Base-by-base conservation (phyloP, 2,329 filamentous ascomycete genomes). In the Trichothecium roseum region DNA sequence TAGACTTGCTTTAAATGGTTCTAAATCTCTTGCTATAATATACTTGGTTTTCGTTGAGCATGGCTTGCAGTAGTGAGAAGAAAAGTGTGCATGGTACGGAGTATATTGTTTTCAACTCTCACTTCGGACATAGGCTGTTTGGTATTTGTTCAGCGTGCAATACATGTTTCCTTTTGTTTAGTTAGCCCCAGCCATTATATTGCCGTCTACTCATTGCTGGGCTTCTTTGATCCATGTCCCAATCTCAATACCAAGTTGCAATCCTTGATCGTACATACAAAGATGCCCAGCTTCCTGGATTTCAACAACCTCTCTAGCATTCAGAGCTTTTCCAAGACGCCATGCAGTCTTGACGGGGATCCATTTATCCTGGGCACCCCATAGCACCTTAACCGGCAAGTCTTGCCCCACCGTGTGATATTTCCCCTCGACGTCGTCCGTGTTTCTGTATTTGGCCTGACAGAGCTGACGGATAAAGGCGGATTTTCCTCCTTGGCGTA, bases 291-390 rank as follows among this genome's bases (percentile, higher is more conserved):
- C 64, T 12, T 47, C 42, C 18, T 45, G 43, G 20, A 52, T 52
- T 44, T 60, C 34, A 3, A 60, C 51, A 26, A 57, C 46, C 14
- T 57, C 53, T n/a, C 45, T 45, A 3, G 52, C 45, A 22, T 49
- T 49, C 3, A 54, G 45, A 15, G 63, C 37, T 30, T 48, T 40
- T 2, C 47, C 42, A 17, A 51, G 34, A 18, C 42, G 42, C 18
- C 30, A 26, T 3, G 63, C 60, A 18, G 49, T 56, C 34, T 61
- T 54, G 1, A 53, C 51, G 0, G 60, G 62, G 31, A 67, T 56
- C 64, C 63, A 67, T 26, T 40, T 40, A 40, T 68, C 63, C 3
- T 64, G 44, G 17, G 48, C 50, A 1, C 63, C 64, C 63, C 63
- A 67, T 7, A 67, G 51, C 5, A 68, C 48, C 39, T 53, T 59